Evolutionary conservation across 208 protist species (phyloP).

Genomic region (Acanthamoeba culbertsoni): DNA sequence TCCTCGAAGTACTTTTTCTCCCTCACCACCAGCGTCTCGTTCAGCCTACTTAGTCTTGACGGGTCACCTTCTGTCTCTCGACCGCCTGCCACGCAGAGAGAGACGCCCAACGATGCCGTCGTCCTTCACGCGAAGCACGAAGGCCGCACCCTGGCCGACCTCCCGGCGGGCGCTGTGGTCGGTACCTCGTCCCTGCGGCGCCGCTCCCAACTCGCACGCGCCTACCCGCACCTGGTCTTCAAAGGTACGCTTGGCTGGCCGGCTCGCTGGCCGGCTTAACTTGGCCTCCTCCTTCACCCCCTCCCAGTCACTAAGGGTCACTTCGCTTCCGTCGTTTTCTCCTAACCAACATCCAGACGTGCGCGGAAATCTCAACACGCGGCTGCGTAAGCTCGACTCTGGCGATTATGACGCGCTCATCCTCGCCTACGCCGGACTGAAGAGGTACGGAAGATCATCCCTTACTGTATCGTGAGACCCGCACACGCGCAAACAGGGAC

Average conservation of each 20-base stretch:
- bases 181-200: conserved; percentile 61
- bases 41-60: too few species aligned
- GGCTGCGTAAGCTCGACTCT: conserved; percentile 63
- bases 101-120: conserved; percentile 37
- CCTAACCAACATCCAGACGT: too few species aligned
- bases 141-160: not conserved
- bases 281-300: too few species aligned
- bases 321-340: too few species aligned
- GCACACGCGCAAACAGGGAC: not conserved
- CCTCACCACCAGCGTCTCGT: not conserved
- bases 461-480: not conserved
- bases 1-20: not conserved
- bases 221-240: conserved; percentile 41
- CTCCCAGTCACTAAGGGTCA: too few species aligned
- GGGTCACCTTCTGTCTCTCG: not conserved
- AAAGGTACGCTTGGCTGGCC: not conserved
- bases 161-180: conserved; percentile 58
- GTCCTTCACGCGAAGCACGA: conserved; percentile 34
- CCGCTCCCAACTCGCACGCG: conserved; percentile 24
- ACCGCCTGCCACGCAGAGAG: not conserved
- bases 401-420: conserved; percentile 53
- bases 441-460: not conserved
- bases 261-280: not conserved
- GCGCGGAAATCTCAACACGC: conserved; percentile 64
- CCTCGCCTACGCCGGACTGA: conserved; percentile 57